A percentile compares a stretch with the other conserved stretches of the same genome.
Evolutionary conservation across 345 rosid genomes (phyloP).

Genomic region (Anacardium occidentale): DNA sequence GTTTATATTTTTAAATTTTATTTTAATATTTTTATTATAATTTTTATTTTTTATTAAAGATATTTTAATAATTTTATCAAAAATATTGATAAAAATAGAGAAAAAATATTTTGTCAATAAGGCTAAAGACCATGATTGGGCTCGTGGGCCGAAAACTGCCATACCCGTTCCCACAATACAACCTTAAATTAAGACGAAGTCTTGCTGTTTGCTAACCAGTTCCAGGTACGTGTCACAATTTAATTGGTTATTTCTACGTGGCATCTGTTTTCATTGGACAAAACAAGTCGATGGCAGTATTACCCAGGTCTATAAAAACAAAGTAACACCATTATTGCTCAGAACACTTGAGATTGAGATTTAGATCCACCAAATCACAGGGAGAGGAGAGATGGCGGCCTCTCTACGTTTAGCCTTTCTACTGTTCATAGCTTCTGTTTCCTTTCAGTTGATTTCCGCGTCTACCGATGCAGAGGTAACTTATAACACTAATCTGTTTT

Average conservation of each 20-base stretch:
- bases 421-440: slow-evolving; percentile 44
- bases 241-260: slow-evolving; percentile 36
- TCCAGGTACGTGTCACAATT: slow-evolving; percentile 23
- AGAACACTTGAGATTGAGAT: slow-evolving; percentile 8
- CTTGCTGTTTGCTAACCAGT: too few relatives aligned
- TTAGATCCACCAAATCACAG: neutral
- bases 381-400: slow-evolving; percentile 33
- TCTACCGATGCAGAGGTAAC: slow-evolving; percentile 56
- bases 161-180: too few relatives aligned
- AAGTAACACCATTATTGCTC: neutral
- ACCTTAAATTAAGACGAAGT: too few relatives aligned
- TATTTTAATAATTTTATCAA: too few relatives aligned
- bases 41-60: too few relatives aligned
- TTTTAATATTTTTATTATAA: too few relatives aligned
- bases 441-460: slow-evolving; percentile 47
- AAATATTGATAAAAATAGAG: too few relatives aligned
- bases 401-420: slow-evolving; percentile 42
- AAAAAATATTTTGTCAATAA: too few relatives aligned
- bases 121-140: too few relatives aligned
- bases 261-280: slow-evolving; percentile 34
- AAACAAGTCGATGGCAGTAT: slow-evolving; percentile 16
- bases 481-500: neutral
- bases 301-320: slow-evolving; percentile 25
- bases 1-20: too few relatives aligned
- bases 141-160: too few relatives aligned